These are phyloP conservation scores for Saraca asoca DNA, from an alignment of 331 rosid species.

Conservation along the genomic window DNA sequence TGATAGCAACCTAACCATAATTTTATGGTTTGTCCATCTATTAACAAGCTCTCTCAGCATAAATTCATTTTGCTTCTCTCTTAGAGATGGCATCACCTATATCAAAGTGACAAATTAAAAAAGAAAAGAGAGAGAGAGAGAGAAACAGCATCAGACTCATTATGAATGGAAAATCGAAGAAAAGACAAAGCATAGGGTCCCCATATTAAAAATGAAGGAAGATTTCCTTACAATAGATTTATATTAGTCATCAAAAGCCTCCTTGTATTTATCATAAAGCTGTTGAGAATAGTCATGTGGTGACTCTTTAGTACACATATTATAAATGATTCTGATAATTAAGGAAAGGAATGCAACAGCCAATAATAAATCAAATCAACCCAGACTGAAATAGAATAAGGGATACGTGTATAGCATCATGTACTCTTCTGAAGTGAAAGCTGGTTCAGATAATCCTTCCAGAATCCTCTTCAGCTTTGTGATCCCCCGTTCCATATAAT, in stretches of 20 bases:
- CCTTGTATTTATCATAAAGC: constrained; percentile 60
- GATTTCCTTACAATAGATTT: constrained; percentile 32
- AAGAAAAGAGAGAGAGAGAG: too few species aligned
- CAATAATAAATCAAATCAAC: neutral
- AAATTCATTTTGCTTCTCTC: constrained; percentile 71
- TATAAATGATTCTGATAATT: constrained; percentile 57
- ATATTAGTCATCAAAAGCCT: constrained; percentile 52
- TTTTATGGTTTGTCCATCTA: constrained; percentile 71
- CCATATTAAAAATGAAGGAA: neutral
- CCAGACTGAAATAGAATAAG: neutral
- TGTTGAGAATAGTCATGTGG: constrained; percentile 61
- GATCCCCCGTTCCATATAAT: constrained; percentile 56
- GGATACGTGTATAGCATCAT: constrained; percentile 74
- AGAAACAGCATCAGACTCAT: neutral
- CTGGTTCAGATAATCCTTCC: constrained; percentile 53
- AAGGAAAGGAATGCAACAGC: constrained; percentile 28
- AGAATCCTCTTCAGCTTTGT: constrained; percentile 64
- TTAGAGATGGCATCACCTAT: constrained; percentile 70
- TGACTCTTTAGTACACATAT: constrained; percentile 73
- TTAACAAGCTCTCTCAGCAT: constrained; percentile 74
- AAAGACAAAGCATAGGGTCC: constrained; percentile 9
- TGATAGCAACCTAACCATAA: constrained; percentile 74
- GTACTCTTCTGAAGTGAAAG: constrained; percentile 55
- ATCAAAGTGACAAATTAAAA: neutral
- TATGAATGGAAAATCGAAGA: neutral